Evolutionary conservation across 2,329 filamentous ascomycete genomes (phyloP), one percentile per base, ranked within the genome.

Genomic region (Claviceps quebecensis): DNA sequence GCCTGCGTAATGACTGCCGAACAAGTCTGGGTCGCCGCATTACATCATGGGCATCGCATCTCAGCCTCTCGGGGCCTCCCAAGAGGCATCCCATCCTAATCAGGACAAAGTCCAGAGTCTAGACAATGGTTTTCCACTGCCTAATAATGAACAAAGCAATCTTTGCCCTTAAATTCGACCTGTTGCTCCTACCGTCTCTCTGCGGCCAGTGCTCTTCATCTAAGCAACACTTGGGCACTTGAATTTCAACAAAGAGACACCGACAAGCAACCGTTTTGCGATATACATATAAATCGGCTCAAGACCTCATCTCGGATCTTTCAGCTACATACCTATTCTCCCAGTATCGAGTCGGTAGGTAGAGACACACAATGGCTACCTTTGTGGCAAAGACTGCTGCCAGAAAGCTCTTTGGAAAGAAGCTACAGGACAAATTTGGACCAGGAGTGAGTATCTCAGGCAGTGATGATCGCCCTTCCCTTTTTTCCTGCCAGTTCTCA

Each of bases 371-470:
- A 39, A 83, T 83, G 80, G 67, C 77, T 39, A 68, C 69, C 36
- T 60, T 74, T 36, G 60, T 78, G 29, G 70, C 74, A 53, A 81
- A 80, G 61, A 67, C 74, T 53, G 68, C 81, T 44, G 71, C 70
- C 56, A 77, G 76, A 61, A 78, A 71, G 63, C 72, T 83, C 39
- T 64, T 83, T 49, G 73, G 74, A 44, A 80, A 83, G 62, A 71
- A 69, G 14, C 54, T 75, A 6, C 63, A 73, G 53, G 82, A 82
- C 60, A 78, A 78, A 55, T 79, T 78, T 56, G 78, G 78, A 52
- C 69, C 69, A 58, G 76, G 75, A 63, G 77, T 78, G 67, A 54
- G 65, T 52, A 43, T 45, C 38, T 40, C 44, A 36, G 34, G 23
- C 29, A 34, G 29, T 34, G 9, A 11, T 34, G 9, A 34, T 11